Evolutionary conservation across 1,284 basidiomycete genomes (phyloP).

Genomic region (Papiliotrema flavescens): DNA sequence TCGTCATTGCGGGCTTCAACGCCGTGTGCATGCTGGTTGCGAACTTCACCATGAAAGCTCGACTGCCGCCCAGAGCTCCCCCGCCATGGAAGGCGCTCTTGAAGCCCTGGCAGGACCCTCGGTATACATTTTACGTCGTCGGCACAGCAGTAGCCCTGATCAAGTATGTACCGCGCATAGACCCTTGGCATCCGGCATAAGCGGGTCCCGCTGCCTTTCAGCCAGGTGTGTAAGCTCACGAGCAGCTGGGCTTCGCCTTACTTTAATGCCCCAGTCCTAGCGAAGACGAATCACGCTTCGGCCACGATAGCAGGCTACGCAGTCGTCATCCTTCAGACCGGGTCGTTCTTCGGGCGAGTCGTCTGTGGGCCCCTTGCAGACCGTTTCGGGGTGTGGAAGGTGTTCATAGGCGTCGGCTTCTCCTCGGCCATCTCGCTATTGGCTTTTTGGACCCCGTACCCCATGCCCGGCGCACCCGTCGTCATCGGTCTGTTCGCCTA

Average conservation of each 20-base stretch:
- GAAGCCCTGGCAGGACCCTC: constrained; percentile 33
- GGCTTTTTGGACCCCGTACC: constrained; percentile 36
- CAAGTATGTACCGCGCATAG: constrained; percentile 22
- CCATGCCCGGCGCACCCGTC: constrained; percentile 26
- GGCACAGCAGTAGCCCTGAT: constrained; percentile 27
- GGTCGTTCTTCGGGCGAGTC: constrained; percentile 39
- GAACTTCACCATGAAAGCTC: constrained; percentile 39
- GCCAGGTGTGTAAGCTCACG: too few species aligned
- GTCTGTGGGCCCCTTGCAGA: constrained; percentile 35
- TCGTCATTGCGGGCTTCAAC: constrained; percentile 42
- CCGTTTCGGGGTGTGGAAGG: constrained; percentile 35
- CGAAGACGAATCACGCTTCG: constrained; percentile 23
- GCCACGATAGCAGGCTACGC: constrained; percentile 28
- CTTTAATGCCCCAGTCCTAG: constrained; percentile 31
- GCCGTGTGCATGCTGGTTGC: constrained; percentile 37
- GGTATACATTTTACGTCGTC: constrained; percentile 28
- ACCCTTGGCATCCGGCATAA: neutral
- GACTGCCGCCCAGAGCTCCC: constrained; percentile 35
- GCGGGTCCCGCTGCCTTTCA: too few species aligned
- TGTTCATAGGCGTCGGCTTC: constrained; percentile 28
- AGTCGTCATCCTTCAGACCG: constrained; percentile 37
- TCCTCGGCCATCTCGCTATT: constrained; percentile 27
- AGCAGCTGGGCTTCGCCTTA: constrained; percentile 35
- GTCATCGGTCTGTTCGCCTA: constrained; percentile 40
- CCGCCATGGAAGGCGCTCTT: constrained; percentile 31